Evolutionary conservation across 306 rosid genomes (phyloP), one percentile per base, ranked within the genome.

Genomic region (Trichosanthes cucumerina): DNA sequence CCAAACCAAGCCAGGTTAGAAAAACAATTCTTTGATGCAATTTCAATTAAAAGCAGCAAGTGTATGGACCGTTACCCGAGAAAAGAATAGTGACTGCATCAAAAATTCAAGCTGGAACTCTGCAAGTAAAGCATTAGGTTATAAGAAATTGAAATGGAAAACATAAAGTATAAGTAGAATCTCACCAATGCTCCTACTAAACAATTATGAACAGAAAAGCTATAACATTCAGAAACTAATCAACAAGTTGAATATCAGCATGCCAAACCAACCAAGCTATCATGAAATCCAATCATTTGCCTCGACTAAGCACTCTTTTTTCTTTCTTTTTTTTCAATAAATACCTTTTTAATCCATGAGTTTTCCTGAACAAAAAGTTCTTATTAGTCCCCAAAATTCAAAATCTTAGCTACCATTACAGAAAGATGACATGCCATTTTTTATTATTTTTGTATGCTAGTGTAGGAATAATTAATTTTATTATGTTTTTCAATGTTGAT

Each of bases 41-140:
- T 57, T 74, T 56, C 69, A 68, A 74, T 9, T 52, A 50, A 74
- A 47, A 74, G 46, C 44, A 16, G 44, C 43, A 72, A 19, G 5
- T 7, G 76, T 21, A 16, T 19, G 78, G 73, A 78, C 54, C 56
- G 73, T 62, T 93, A 93, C 98, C 97, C 98, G 90, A 78, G 95
- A 91, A 89, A 93, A 93, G 82, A 84, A 80, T 83, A 93, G 93
- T 57, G 98, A 91, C 88, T 93, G 98, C 95, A 93, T 88, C 84
- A 90, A 84, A 87, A 93, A 91, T 78, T 93, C 98, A 36, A 93
- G 98, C 90, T 85, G 93, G 86, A 91, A 93, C 41, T 91, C 98
- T 93, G 97, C 92, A 90, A 80, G 86, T 78, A 60, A 3, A 77
- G 81, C 71, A 76, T 77, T 70, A 63, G 14, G 81, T 83, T 79